Evolutionary conservation across 768 basidiomycete species (phyloP).

Genomic region (Saitozyma sp.): DNA sequence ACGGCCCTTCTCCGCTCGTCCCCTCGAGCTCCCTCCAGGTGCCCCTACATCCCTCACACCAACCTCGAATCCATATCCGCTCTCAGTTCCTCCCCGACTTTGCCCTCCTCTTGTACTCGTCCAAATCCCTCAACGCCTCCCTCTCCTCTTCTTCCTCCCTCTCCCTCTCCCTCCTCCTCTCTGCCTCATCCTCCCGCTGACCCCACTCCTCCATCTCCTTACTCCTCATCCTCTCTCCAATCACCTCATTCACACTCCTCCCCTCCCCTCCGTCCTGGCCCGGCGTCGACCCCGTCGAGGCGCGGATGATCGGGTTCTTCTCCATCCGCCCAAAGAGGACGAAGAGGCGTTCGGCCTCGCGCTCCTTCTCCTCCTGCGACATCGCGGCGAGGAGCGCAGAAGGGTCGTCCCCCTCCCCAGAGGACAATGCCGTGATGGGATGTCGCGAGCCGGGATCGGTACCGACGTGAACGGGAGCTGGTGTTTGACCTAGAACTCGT

Average conservation of each 20-base stretch:
- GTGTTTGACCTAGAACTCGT: too few species aligned
- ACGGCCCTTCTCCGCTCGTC: too few species aligned
- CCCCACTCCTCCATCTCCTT: conserved; percentile 27
- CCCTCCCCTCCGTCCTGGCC: conserved; percentile 24
- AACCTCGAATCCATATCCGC: background rate
- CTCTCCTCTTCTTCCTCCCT: conserved; percentile 38
- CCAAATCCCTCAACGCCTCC: conserved; percentile 38
- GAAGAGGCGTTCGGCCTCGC: conserved; percentile 87
- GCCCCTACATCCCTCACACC: background rate
- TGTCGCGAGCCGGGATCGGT: conserved; percentile 12
- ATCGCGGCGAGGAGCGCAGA: conserved; percentile 58
- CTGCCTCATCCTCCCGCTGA: conserved; percentile 19
- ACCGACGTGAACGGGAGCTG: background rate
- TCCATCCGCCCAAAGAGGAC: conserved; percentile 87
- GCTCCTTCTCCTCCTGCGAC: conserved; percentile 94
- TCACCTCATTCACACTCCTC: conserved; percentile 62
- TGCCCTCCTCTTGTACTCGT: conserved; percentile 32
- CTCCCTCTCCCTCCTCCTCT: conserved; percentile 22
- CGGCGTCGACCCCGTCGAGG: conserved; percentile 3
- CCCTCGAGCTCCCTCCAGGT: too few species aligned
- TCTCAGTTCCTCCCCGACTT: conserved; percentile 18
- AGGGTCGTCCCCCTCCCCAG: conserved; percentile 59
- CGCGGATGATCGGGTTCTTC: conserved; percentile 55
- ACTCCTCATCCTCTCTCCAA: conserved; percentile 37
- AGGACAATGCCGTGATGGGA: conserved; percentile 59